Evolutionary conservation across 2,329 filamentous ascomycete species (phyloP).

Genomic region (Monosporascus sp.): DNA sequence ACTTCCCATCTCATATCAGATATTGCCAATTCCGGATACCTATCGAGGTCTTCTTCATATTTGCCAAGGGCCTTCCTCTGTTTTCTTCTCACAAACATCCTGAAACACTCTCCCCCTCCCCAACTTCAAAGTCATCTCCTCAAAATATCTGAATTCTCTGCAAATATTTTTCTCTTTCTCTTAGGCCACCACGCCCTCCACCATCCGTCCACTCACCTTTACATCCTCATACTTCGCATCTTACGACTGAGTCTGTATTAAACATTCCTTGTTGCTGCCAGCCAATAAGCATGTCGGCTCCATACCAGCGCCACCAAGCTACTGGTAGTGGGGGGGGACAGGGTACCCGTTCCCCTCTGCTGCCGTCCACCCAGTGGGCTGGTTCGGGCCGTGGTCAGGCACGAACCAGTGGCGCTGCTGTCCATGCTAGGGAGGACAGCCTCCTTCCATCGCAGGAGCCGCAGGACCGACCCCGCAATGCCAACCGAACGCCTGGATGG

Average conservation of each 20-base stretch:
- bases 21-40: no score
- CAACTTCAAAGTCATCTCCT: not conserved
- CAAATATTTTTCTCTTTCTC: not conserved
- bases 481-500: conserved; percentile 10
- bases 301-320: not conserved
- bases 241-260: not conserved
- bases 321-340: not conserved
- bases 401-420: no score
- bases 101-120: not conserved
- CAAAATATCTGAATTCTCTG: no score
- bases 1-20: no score
- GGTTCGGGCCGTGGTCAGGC: not conserved
- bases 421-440: no score
- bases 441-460: not conserved
- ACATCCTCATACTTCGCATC: not conserved
- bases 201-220: not conserved
- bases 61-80: not conserved
- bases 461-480: conserved; percentile 9
- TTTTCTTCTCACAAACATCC: not conserved
- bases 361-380: not conserved
- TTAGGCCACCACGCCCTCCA: not conserved
- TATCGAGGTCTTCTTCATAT: not conserved
- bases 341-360: not conserved
- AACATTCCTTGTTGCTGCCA: not conserved
- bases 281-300: not conserved